phyloP scores from a whole-genome alignment of 2,329 filamentous ascomycete genomes.

The Exserohilum turcica region DNA sequence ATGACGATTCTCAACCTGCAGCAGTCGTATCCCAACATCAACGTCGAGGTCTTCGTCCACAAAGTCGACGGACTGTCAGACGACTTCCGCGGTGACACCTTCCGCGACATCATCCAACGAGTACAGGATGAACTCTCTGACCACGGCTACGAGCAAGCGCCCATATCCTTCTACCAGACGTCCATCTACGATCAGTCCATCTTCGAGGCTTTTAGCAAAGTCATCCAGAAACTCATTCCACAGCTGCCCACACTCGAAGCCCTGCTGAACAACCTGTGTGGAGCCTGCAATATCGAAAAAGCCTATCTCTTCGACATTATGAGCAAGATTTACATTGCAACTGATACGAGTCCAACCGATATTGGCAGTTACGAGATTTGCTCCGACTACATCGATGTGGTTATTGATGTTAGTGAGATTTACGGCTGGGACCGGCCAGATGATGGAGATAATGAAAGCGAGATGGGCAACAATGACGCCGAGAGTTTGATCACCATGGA shows the following conservation, averaged over 20 bases:
- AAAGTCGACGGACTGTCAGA: slow-evolving; percentile 98
- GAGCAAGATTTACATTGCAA: slow-evolving; percentile 98
- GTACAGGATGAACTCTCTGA: slow-evolving; percentile 97
- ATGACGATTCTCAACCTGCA: slow-evolving; percentile 87
- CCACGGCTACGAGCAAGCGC: slow-evolving; percentile 88
- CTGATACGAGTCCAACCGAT: slow-evolving; percentile 89
- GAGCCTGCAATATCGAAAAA: slow-evolving; percentile 94
- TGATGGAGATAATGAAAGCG: slow-evolving; percentile 43
- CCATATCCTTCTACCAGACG: slow-evolving; percentile 93
- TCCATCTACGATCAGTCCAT: slow-evolving; percentile 99
- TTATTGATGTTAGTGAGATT: slow-evolving; percentile 94
- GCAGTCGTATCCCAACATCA: slow-evolving; percentile 87
- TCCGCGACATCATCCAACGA: slow-evolving; percentile 93
- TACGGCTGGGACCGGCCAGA: slow-evolving; percentile 73
- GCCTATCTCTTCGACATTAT: slow-evolving; percentile 97
- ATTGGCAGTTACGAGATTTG: slow-evolving; percentile 98
- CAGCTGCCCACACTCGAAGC: slow-evolving; percentile 91
- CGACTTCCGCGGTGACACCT: slow-evolving; percentile 94
- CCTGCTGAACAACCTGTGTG: slow-evolving; percentile 90
- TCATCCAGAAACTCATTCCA: slow-evolving; percentile 96
- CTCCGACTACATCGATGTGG: slow-evolving; percentile 97
- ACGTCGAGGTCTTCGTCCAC: slow-evolving; percentile 98
- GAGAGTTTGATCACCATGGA: slow-evolving; percentile 68
- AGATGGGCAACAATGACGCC: slow-evolving; percentile 57
- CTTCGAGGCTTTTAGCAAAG: slow-evolving; percentile 97